Conservation (phyloP, 2,329 filamentous ascomycete genomes). For the Colletotrichum sp. region DNA sequence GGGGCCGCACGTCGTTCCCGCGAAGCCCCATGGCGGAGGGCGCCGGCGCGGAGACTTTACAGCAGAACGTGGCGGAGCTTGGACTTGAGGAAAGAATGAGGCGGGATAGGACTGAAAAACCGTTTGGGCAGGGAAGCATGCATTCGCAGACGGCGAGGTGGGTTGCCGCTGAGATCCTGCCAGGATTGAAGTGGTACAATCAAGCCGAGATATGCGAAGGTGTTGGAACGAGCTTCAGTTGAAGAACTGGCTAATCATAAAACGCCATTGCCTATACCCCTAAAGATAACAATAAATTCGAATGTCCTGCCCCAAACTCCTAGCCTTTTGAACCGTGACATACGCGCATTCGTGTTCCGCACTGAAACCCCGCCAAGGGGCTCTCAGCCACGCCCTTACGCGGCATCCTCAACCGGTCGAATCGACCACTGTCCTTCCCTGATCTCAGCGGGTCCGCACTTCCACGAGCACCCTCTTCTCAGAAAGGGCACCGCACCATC, state of each 20-base stretch:
- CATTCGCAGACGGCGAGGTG: slow-evolving; percentile 67
- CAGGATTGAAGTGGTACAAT: slow-evolving; percentile 53
- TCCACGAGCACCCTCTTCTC: slow-evolving; percentile 55
- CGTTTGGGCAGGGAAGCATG: slow-evolving; percentile 61
- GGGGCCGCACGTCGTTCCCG: slow-evolving; percentile 55
- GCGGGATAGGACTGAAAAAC: slow-evolving; percentile 50
- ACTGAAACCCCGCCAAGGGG: not conserved
- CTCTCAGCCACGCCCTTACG: not conserved
- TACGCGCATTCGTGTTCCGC: not conserved
- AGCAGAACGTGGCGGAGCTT: slow-evolving; percentile 34
- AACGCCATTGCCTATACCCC: not conserved
- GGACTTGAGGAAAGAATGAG: slow-evolving; percentile 32
- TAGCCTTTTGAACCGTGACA: not conserved
- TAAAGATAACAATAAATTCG: not conserved
- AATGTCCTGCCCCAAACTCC: not conserved
- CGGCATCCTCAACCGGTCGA: not conserved
- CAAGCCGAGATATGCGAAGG: slow-evolving; percentile 57
- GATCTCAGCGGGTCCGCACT: slow-evolving; percentile 46
- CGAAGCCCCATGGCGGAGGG: slow-evolving; percentile 15
- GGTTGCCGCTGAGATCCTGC: slow-evolving; percentile 59
- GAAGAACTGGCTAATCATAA: not conserved
- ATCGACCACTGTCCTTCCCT: slow-evolving; percentile 26
- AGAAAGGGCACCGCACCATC: slow-evolving; percentile 51
- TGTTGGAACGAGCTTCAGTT: slow-evolving; percentile 31
- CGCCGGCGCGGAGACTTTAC: slow-evolving; percentile 24